Evolutionary conservation across 1,284 basidiomycete species (phyloP), one percentile per base, ranked within the genome.

Genomic region (Polyporus tsugae): DNA sequence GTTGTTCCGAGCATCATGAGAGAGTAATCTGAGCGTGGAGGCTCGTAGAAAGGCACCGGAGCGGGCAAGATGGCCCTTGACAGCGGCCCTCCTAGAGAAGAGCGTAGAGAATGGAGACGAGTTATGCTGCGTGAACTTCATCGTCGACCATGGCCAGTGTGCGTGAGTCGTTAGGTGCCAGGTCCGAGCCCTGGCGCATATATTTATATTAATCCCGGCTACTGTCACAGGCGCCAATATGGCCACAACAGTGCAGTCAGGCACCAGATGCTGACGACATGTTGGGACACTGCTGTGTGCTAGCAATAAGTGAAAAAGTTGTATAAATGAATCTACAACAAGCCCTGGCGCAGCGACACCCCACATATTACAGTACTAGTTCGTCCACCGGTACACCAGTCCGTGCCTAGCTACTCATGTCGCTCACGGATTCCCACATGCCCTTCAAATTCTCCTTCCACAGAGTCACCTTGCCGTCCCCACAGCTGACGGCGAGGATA

Each of bases 391-490:
- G 19, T 58, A 58, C 36, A 39, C 4, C 17, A 29, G 39, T 42
- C 60, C 38, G 10, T 41, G 22, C 29, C 52, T 63, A 96, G 78
- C 93, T 94, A 69, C 91, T 91, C 86, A 97, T 91, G 76, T 97
- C 95, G 78, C 93, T 96, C 66, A 99, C 95, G 79, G 96, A 97
- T 81, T 99, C 97, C 95, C 97, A 99, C 29, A 87, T 85, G 25
- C 95, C 94, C 79, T 95, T 96, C 76, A 98, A 82, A 79, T 95
- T 97, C 84, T 99, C 97, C 83, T 99, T 99, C 97, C 97, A 99
- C 64, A 99, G 84, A 15, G 94, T 96, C 38, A 99, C 96, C 82
- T 98, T 98, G 35, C 98, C 97, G 80, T 99, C 98, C 17, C 97
- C 97, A 81, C 96, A 98, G 80, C 95, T 97, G 49, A 99, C 98